These are phyloP conservation scores for Penicillium sp. DNA, from an alignment of 2,329 filamentous ascomycete species.

Conservation along the genomic window DNA sequence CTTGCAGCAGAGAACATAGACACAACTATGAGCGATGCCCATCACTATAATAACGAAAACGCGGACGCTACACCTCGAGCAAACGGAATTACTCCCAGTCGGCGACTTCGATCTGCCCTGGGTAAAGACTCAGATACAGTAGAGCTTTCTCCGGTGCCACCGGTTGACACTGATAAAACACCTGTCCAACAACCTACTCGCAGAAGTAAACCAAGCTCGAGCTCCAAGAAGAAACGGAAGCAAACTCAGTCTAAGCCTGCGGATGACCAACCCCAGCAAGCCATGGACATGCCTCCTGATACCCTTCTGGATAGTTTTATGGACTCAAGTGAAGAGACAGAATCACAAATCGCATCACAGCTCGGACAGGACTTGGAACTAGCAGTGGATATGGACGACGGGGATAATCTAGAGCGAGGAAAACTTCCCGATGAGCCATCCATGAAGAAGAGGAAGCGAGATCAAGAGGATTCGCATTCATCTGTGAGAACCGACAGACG, in stretches of 20 bases:
- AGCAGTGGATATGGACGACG: constrained; percentile 33
- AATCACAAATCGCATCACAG: constrained; percentile 46
- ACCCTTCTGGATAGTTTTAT: not conserved
- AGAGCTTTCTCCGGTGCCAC: not conserved
- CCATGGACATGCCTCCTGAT: not conserved
- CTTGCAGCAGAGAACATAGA: constrained; percentile 4
- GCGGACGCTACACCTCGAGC: not conserved
- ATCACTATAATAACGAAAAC: constrained; percentile 14
- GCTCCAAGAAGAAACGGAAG: constrained; percentile 12
- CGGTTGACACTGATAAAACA: constrained; percentile 7
- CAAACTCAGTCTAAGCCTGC: constrained; percentile 2
- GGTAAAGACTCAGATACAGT: constrained; percentile 15
- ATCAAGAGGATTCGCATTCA: constrained; percentile 18
- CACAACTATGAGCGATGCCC: constrained; percentile 1
- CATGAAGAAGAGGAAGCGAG: constrained; percentile 38
- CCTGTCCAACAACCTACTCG: constrained; percentile 1
- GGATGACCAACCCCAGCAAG: not conserved
- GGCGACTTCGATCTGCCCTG: constrained; percentile 27
- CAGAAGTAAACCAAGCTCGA: constrained; percentile 11
- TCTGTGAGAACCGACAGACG: constrained; percentile 27
- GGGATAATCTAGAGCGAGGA: constrained; percentile 1
- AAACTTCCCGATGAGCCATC: constrained; percentile 12
- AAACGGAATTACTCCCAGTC: constrained; percentile 17
- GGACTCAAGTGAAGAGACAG: constrained; percentile 41
- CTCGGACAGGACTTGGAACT: constrained; percentile 45